phyloP scores from a whole-genome alignment of 176 grass and related monocot genomes.

The Oryza meridionalis region DNA sequence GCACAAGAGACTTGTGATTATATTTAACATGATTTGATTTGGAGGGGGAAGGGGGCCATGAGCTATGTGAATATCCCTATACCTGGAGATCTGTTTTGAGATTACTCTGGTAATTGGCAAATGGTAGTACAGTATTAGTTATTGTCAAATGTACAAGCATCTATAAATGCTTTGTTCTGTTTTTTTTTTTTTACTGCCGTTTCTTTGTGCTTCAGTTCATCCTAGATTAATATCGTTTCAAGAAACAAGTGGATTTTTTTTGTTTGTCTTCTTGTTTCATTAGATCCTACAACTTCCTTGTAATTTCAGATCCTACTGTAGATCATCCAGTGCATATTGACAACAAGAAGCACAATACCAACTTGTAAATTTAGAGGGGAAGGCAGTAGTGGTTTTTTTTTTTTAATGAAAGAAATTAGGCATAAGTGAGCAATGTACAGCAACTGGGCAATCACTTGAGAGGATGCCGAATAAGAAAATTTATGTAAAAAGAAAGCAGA shows the following conservation, averaged over 20 bases:
- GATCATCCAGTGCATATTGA: neutral
- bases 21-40: conserved; percentile 36
- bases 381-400: neutral
- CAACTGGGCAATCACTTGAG: conserved; percentile 1
- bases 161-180: neutral
- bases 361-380: neutral
- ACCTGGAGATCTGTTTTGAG: conserved; percentile 45
- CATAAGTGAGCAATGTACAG: neutral
- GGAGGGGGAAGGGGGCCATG: conserved; percentile 18
- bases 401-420: conserved; percentile 4
- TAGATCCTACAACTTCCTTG: neutral
- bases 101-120: conserved; percentile 59
- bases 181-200: neutral
- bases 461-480: conserved; percentile 2
- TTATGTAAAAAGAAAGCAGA: conserved; percentile 1
- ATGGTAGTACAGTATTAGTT: conserved; percentile 51
- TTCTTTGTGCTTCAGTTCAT: conserved; percentile 7
- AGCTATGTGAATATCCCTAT: conserved; percentile 61
- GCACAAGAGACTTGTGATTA: conserved; percentile 82
- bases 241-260: conserved; percentile 14
- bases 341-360: conserved; percentile 8
- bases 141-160: conserved; percentile 34
- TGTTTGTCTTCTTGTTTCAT: neutral
- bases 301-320: neutral
- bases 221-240: conserved; percentile 7